Percentiles rank a stretch among this genome's conserved stretches.
These are phyloP conservation scores for Ogataea thermomethanolica DNA, from an alignment of 805 yeast species.

Conservation along the genomic window DNA sequence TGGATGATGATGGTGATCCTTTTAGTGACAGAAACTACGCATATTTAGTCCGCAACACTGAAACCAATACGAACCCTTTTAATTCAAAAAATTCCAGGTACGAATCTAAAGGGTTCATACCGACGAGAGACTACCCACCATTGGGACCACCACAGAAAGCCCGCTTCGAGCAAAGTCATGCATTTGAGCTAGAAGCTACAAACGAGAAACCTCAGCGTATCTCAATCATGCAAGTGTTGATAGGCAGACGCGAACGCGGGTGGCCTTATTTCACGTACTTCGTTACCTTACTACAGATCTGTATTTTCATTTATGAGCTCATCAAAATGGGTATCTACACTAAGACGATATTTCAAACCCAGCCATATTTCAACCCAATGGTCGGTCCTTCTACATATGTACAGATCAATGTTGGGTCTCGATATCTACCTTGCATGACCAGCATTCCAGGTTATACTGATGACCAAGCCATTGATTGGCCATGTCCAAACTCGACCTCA, in stretches of 20 bases:
- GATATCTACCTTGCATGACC: slow-evolving; percentile 71
- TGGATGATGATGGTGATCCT: slow-evolving; percentile 6
- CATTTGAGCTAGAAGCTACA: background rate
- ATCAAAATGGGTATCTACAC: slow-evolving; percentile 54
- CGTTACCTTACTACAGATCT: slow-evolving; percentile 44
- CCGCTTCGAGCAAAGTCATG: no score
- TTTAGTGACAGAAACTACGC: slow-evolving; percentile 9
- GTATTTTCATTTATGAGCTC: slow-evolving; percentile 61
- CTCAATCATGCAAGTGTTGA: slow-evolving; percentile 3
- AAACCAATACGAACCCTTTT: slow-evolving; percentile 1
- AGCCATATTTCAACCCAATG: slow-evolving; percentile 77
- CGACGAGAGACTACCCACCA: no score
- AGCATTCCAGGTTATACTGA: slow-evolving; percentile 47
- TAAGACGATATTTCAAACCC: slow-evolving; percentile 61
- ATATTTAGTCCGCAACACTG: background rate
- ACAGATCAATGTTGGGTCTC: slow-evolving; percentile 64
- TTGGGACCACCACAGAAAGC: no score
- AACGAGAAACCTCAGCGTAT: background rate
- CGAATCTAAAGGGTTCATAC: no score
- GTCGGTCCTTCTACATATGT: slow-evolving; percentile 69
- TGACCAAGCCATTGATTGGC: slow-evolving; percentile 44
- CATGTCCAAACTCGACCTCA: slow-evolving; percentile 67
- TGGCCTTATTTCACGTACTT: slow-evolving; percentile 32
- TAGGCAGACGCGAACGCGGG: slow-evolving; percentile 18
- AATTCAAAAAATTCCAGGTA: background rate